Base-by-base conservation (phyloP, 1,139 yeast species). In the Blastobotrys petasosporus region DNA sequence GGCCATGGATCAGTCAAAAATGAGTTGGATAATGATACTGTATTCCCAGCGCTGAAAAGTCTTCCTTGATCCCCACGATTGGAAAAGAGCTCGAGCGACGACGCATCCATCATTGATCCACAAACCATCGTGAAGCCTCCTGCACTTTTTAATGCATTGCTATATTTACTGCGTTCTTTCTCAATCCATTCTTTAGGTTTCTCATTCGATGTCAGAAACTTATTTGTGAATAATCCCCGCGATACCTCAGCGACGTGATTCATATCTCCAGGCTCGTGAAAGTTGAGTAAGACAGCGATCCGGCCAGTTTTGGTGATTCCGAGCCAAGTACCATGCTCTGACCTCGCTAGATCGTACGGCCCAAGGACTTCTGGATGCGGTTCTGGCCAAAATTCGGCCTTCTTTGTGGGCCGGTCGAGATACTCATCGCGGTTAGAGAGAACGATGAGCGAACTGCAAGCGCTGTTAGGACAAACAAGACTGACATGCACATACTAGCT, bases 251-350 rank as follows among this genome's bases (percentile, higher is more conserved):
- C 69, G 15, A 45, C 39, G 10, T 50, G 41, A 2, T 48, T 49
- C 25, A 20, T 16, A 9, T 57, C 58, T 10, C 23, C 56, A 52
- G 59, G 77, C 82, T 59, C 86, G 39, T 62, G 69, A 58, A 77
- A 81, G 61, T 92, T 92, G 16, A 92, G 80, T 37, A 92, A 70
- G 2, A 84, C 84, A 0, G 95, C 85, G 2, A 90, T 52, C 94
- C 2, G 60, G 15, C 44, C 38, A 11, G 16, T 17, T 30, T 69
- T 69, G 40, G 80, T 75, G 2, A 84, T 75, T 0, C 96, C 97
- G 2, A 87, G 77, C 98, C 98, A 92, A 0, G 97, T 85, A 0
- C 98, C 97, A 56, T 79, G 87, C 52, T 80, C 90, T 0, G 70
- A 66, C 44, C 92, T 68, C 1, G 82, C 88, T 54, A 84, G 62